Conservation (phyloP, 257 asterid genomes). For the Echites panduratus region DNA sequence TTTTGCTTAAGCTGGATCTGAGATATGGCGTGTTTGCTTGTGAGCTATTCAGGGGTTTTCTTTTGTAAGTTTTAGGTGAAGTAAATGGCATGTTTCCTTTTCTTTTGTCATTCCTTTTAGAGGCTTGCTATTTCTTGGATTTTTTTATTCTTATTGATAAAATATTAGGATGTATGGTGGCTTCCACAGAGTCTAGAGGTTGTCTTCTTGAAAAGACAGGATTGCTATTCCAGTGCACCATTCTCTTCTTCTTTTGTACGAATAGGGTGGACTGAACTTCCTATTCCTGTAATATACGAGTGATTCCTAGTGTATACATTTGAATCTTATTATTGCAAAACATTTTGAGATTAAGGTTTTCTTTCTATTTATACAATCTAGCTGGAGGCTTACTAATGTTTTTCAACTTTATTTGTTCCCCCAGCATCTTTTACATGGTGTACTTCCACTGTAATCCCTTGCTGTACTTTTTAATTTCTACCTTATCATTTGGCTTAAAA, state of each 20-base stretch:
- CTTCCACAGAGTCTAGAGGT: neutral
- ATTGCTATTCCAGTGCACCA: neutral
- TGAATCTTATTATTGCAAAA: neutral
- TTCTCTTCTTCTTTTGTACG: neutral
- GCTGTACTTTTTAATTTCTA: neutral
- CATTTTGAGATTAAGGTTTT: neutral
- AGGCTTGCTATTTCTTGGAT: neutral
- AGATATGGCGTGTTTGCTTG: neutral
- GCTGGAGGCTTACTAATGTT: neutral
- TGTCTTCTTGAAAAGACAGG: neutral
- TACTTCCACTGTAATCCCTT: neutral
- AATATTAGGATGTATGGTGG: neutral
- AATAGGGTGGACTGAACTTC: neutral
- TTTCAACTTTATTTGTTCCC: neutral
- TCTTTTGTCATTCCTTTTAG: neutral
- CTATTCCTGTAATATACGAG: neutral
- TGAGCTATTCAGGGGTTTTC: slow-evolving; percentile 7
- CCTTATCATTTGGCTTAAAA: neutral
- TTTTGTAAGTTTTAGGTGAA: neutral
- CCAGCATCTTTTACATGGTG: neutral
- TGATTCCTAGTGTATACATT: neutral
- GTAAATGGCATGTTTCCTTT: too few relatives aligned
- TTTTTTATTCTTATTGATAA: neutral
- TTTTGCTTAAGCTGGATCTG: neutral
- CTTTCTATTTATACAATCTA: neutral